Evolutionary conservation across 2,329 filamentous ascomycete species (phyloP), one percentile per base, ranked within the genome.

Genomic region (Nannizziopsis barbatae): DNA sequence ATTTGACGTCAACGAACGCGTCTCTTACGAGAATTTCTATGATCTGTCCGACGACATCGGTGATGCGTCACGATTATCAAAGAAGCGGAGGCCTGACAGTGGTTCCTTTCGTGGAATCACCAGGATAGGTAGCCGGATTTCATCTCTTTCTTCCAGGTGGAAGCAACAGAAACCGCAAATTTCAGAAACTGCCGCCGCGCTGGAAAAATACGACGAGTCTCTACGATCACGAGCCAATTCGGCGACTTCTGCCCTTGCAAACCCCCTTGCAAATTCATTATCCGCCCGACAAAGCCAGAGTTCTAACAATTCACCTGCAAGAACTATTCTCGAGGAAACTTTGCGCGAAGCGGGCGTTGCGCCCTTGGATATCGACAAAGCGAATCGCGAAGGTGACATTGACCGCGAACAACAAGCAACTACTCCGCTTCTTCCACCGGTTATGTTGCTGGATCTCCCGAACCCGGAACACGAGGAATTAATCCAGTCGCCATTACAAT

Each of bases 401-500:
- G 65, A 76, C 67, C 65, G 79, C 69, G 68, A 80, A 68, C 63
- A 80, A 68, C 69, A 85, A 56, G 83, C 86, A 0, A 83, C 83
- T 3, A 95, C 89, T 2, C 90, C 89, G 35, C 74, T 95, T 6
- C 74, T 95, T 1, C 89, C 89, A 6, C 89, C 89, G 0, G 74
- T 92, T 32, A 77, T 93, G 22, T 27, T 27, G 70, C 80, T 77
- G 22, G 75, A 77, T 48, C 67, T 73, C 17, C 68, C 65, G n/a
- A 64, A 65, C 10, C 64, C 68, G 35, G 58, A 60, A n/a, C 60
- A 70, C 33, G 70, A 77, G 37, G 74, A 79, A 0, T 75, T 76
- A 1, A 72, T 83, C 30, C 76, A 85, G 50, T 93, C 87, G 6
- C 87, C 89, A n/a, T 71, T 94, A 20, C 86, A 93, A 64, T 93